phyloP scores from a whole-genome alignment of 2,329 filamentous ascomycete species.

The Fusarium sp. region DNA sequence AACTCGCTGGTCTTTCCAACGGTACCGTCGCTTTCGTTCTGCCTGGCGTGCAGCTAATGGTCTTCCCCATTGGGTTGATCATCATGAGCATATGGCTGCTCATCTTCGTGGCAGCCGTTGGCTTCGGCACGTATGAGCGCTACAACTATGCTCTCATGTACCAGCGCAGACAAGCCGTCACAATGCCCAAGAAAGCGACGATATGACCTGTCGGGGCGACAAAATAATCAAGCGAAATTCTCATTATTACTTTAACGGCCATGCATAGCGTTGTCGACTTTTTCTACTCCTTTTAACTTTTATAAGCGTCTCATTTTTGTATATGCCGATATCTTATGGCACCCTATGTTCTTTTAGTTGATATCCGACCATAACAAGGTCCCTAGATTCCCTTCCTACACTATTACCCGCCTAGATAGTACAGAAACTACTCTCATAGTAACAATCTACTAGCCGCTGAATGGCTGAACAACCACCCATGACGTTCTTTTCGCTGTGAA shows the following conservation, averaged over 20 bases:
- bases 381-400: slow-evolving; percentile 36
- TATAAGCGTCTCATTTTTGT: slow-evolving; percentile 39
- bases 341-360: slow-evolving; percentile 37
- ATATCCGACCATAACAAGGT: slow-evolving; percentile 41
- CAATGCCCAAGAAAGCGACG: slow-evolving; percentile 32
- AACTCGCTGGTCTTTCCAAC: slow-evolving; percentile 59
- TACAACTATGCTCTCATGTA: slow-evolving; percentile 75
- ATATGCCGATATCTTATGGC: slow-evolving; percentile 36
- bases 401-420: slow-evolving; percentile 12
- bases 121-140: slow-evolving; percentile 73
- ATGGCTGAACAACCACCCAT: slow-evolving; percentile 18
- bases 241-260: slow-evolving; percentile 29
- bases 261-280: slow-evolving; percentile 39
- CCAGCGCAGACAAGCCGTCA: slow-evolving; percentile 53
- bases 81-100: slow-evolving; percentile 73
- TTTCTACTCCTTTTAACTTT: slow-evolving; percentile 24
- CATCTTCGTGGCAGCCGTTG: slow-evolving; percentile 68
- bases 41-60: slow-evolving; percentile 74
- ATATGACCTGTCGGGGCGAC: slow-evolving; percentile 12
- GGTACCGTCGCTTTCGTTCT: slow-evolving; percentile 74
- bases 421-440: slow-evolving; percentile 27
- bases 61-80: slow-evolving; percentile 77
- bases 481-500: background rate
- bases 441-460: slow-evolving; percentile 26
- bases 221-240: slow-evolving; percentile 27